Evolutionary conservation across 176 grass and related monocot species (phyloP).

Genomic region (Aegilops sharonensis): DNA sequence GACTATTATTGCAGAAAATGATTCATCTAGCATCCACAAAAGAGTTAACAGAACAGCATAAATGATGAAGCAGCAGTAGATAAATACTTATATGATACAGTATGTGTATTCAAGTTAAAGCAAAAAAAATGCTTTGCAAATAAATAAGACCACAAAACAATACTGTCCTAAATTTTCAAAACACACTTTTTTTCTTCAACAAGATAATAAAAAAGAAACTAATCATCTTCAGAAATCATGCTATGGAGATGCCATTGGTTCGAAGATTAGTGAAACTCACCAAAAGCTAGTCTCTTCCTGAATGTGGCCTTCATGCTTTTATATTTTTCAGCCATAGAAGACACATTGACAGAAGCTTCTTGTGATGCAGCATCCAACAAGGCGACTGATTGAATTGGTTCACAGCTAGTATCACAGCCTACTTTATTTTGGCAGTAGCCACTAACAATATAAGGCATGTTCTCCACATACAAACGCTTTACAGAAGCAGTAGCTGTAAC

Average conservation of each 20-base stretch:
- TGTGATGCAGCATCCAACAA: conserved; percentile 52
- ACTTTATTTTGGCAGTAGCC: conserved; percentile 73
- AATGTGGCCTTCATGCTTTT: conserved; percentile 80
- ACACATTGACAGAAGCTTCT: conserved; percentile 62
- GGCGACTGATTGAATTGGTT: conserved; percentile 52
- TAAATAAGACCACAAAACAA: conserved; percentile 6
- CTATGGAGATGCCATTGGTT: conserved; percentile 4
- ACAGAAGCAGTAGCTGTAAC: conserved; percentile 79
- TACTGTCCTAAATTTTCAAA: not conserved
- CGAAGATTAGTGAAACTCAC: conserved; percentile 46
- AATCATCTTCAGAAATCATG: not conserved
- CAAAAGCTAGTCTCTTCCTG: conserved; percentile 89
- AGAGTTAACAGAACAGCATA: conserved; percentile 19
- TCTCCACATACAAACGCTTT: conserved; percentile 92
- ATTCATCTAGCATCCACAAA: not conserved
- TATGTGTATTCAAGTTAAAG: conserved; percentile 9
- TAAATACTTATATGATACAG: not conserved
- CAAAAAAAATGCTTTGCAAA: not conserved
- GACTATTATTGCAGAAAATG: conserved; percentile 11
- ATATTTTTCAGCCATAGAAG: conserved; percentile 94
- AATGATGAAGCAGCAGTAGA: not conserved
- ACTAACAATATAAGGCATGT: conserved; percentile 83
- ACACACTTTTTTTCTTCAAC: not conserved
- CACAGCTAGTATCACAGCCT: conserved; percentile 43
- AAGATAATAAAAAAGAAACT: conserved; percentile 7